Base-by-base conservation (phyloP, 495 filamentous ascomycete species). In the Letharia lupina region DNA sequence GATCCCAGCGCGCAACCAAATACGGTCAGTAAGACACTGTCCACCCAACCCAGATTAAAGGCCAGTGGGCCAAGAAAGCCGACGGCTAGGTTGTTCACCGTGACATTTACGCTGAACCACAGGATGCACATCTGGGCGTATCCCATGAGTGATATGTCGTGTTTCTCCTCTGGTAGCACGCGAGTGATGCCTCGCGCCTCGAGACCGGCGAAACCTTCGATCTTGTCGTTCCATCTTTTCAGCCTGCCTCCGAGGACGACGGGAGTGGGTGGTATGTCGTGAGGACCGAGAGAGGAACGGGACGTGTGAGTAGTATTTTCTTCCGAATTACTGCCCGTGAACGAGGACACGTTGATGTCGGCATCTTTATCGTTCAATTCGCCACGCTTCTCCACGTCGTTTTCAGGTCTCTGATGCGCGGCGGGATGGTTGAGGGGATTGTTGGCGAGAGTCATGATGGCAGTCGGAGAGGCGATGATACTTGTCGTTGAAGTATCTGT, bases 21-120 rank as follows among this genome's bases (percentile, higher is more conserved):
- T 2, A 88, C 74, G 33, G 82, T 83, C 69, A 83, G 86, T 28
- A 90, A 67, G 18, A 82, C 81, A 33, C 83, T 80, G 74, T 91
- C 89, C 15, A 77, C 71, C 72, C 89, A 91, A 18, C 87, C 83
- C 42, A 93, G 75, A 3, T 78, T 75, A 69, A 87, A 85, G 2
- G 86, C 80, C 15, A 86, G 72, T 0, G 87, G 87, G 2, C 88
- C 88, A 18, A 92, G 78, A 56, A 89, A 82, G 16, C 87, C 89
- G 1, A 86, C 79, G 4, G 87, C 83, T 62, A 91, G 82, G 70
- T 91, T 91, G 72, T 90, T 90, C n/a, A 85, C 83, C 0, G 86
- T 82, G 67, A 90, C 80, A 62, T 89, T 89, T 76, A 89, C 86
- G 48, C 85, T 86, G 69, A 90, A 86, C 89, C 89, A 93, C 60